Base-by-base conservation (phyloP, 2,329 filamentous ascomycete genomes). In the Colletotrichum sp. region DNA sequence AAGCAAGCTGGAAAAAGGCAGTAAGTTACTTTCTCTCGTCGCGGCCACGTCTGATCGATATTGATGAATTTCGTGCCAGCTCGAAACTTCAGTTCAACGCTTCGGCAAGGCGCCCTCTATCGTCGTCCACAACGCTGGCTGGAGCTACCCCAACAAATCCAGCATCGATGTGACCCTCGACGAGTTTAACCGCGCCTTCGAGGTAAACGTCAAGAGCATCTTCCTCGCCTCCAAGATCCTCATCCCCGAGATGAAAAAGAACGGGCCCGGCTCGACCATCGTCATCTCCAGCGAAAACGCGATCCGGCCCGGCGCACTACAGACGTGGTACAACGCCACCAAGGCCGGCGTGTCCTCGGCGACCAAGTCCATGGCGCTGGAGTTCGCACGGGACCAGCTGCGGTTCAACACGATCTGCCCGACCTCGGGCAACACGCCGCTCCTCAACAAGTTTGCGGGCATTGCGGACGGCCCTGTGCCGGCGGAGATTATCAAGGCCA, bases 251-350 rank as follows among this genome's bases (percentile, higher is more conserved):
- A 71, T 75, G 67, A 66, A 71, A 22, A 68, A 75, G 67, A 71
- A 71, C 43, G 64, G 72, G 0, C 67, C 72, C 16, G 72, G 72
- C 22, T 75, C 64, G 15, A 70, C 65, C 43, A 52, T 75, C 18
- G 48, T 70, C 34, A 61, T 75, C 15, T 68, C 72, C 61, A 70
- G 64, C 27, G 65, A 68, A 34, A 68, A 68, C 27, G 72, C 64
- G 22, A 55, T 66, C 48, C 66, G 72, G 4, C 66, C 67, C 15
- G 64, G 72, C 25, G 64, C 67, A 1, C 1, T 32, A 18, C 68
- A 70, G 72, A 75, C 72, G 5, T 75, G 72, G 72, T 75, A 75
- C 22, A 75, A 75, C 28, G 72, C 72, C 13, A 70, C 72, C 43
- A 75, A 75, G 43, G 72, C 72, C 15, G 72, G 48, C 12, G 72